Evolutionary conservation across 2,329 filamentous ascomycete species (phyloP).

Genomic region (Pestalotiopsis sp.): DNA sequence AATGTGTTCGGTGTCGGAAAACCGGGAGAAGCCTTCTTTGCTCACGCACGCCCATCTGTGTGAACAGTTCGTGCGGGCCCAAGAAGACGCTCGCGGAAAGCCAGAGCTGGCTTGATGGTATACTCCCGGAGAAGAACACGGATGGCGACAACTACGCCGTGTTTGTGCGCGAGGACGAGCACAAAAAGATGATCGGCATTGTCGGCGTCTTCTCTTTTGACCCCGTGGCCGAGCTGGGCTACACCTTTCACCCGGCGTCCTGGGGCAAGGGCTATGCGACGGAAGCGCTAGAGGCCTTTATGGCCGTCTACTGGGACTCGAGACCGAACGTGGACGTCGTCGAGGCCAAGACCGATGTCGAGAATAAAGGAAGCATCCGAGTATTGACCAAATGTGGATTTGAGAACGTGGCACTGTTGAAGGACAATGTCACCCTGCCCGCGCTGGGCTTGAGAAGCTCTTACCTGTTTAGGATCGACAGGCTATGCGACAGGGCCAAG

Average conservation of each 20-base stretch:
- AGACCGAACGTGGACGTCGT: not conserved
- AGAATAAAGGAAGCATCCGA: slow-evolving; percentile 1
- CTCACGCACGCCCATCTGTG: not conserved
- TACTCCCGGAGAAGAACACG: not conserved
- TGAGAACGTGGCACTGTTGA: not conserved
- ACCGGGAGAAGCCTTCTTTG: not conserved
- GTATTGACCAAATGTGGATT: not conserved
- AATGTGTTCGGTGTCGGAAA: not conserved
- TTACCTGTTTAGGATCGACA: not conserved
- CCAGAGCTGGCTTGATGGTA: not conserved
- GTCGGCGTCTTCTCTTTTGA: not conserved
- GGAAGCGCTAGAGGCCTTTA: not conserved
- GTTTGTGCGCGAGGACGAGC: not conserved
- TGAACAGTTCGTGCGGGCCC: not conserved
- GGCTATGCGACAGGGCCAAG: not conserved
- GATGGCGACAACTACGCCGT: not conserved
- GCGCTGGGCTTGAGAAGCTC: not conserved
- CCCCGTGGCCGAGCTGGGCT: not conserved
- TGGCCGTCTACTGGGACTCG: not conserved
- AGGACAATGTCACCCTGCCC: not conserved
- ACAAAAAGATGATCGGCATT: not conserved
- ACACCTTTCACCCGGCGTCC: not conserved
- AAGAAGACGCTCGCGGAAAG: slow-evolving; percentile 1
- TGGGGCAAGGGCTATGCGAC: not conserved
- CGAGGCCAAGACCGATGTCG: slow-evolving; percentile 1